Evolutionary conservation across 1,284 basidiomycete species (phyloP).

Genomic region (Cutaneotrichosporon mucoides): DNA sequence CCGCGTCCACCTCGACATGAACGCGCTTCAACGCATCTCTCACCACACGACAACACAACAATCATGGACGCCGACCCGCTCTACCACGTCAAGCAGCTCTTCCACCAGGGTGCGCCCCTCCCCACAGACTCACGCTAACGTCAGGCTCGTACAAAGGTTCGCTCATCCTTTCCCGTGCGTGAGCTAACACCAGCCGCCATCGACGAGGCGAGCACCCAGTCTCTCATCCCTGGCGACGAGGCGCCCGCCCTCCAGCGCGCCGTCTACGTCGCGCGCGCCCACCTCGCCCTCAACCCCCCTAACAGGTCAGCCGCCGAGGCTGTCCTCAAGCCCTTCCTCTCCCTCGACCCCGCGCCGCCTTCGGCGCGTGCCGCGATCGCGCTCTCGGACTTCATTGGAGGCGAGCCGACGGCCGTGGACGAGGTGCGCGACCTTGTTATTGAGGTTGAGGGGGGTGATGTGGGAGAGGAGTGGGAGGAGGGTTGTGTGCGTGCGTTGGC

Average conservation of each 20-base stretch:
- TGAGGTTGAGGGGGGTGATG: constrained; percentile 72
- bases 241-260: constrained; percentile 52
- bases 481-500: constrained; percentile 68
- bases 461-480: constrained; percentile 62
- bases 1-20: too few relatives aligned
- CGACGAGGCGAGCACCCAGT: constrained; percentile 37
- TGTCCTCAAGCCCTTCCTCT: constrained; percentile 46
- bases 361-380: constrained; percentile 66
- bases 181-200: constrained; percentile 36
- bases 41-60: background rate
- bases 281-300: constrained; percentile 69
- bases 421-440: constrained; percentile 77
- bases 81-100: constrained; percentile 79
- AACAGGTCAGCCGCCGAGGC: constrained; percentile 57
- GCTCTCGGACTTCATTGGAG: constrained; percentile 62
- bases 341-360: constrained; percentile 58
- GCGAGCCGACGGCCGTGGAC: constrained; percentile 57
- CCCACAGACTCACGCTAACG: constrained; percentile 6
- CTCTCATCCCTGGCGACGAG: constrained; percentile 27
- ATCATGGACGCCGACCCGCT: constrained; percentile 74
- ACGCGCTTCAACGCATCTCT: background rate
- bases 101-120: constrained; percentile 61
- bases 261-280: constrained; percentile 76
- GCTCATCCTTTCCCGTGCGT: too few relatives aligned
- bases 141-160: constrained; percentile 47